A percentile compares a stretch with the other conserved stretches of the same genome.
phyloP scores from a whole-genome alignment of 352 stramenopile genomes.

The Globisporangium radiosum region DNA sequence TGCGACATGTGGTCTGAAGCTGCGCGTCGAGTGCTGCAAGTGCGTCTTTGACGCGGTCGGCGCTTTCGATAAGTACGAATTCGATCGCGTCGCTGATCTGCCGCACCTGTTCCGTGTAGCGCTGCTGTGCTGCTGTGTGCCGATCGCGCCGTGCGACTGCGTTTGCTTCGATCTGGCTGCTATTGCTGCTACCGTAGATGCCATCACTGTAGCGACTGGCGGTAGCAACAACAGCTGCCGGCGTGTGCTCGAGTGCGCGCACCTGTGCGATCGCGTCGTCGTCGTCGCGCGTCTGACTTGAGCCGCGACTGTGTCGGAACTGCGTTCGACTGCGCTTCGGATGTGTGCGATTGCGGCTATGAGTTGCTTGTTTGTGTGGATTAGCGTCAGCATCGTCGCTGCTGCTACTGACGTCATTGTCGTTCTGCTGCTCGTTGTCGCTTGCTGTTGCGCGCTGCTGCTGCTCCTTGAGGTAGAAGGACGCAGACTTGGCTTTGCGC shows the following conservation, averaged over 20 bases:
- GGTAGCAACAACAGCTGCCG: neutral
- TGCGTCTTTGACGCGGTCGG: conserved; percentile 53
- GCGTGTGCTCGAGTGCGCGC: conserved; percentile 35
- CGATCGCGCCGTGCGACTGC: conserved; percentile 40
- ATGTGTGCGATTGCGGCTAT: neutral
- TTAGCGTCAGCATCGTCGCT: conserved; percentile 6
- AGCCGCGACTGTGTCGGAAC: conserved; percentile 5
- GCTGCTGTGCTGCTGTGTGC: conserved; percentile 44
- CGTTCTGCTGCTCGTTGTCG: conserved; percentile 11
- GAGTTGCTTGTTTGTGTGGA: conserved; percentile 1
- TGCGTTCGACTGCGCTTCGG: too few relatives aligned
- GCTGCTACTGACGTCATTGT: conserved; percentile 2
- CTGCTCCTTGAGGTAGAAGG: conserved; percentile 35
- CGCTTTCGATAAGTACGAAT: conserved; percentile 35
- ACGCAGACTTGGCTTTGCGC: conserved; percentile 37
- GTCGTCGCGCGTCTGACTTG: conserved; percentile 20
- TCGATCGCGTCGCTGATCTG: conserved; percentile 61
- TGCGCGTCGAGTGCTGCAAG: conserved; percentile 29
- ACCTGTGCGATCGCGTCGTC: conserved; percentile 46
- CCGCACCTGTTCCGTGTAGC: conserved; percentile 46
- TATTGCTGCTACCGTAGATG: conserved; percentile 12
- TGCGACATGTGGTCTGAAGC: conserved; percentile 14
- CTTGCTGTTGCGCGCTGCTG: conserved; percentile 22
- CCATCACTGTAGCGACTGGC: conserved; percentile 16
- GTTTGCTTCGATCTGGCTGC: conserved; percentile 49